These are phyloP conservation scores for Pseudoturritis turrita DNA, from an alignment of 345 rosid genomes.

Conservation along the genomic window DNA sequence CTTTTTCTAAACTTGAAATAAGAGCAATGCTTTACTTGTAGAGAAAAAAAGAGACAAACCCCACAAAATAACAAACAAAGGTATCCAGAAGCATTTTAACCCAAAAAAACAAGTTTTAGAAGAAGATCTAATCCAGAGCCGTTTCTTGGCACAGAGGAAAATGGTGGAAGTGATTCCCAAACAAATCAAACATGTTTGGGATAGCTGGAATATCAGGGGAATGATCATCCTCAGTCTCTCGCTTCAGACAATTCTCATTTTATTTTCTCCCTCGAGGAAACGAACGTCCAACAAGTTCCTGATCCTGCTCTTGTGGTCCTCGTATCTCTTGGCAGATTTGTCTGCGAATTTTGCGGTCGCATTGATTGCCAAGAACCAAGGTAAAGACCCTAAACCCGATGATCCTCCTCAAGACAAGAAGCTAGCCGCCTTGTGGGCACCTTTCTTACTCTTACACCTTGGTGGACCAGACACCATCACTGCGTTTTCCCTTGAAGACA, in stretches of 20 bases:
- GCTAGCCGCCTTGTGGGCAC: slow-evolving; percentile 32
- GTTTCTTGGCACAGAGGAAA: background rate
- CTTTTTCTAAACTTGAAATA: too few relatives aligned
- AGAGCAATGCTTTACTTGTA: background rate
- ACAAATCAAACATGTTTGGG: slow-evolving; percentile 31
- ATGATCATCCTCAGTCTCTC: slow-evolving; percentile 46
- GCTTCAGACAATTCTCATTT: slow-evolving; percentile 42
- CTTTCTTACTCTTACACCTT: slow-evolving; percentile 40
- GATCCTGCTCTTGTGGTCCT: slow-evolving; percentile 38
- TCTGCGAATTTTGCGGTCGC: slow-evolving; percentile 48
- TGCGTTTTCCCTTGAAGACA: slow-evolving; percentile 35
- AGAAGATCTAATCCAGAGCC: background rate
- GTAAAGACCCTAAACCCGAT: background rate
- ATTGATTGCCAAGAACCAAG: slow-evolving; percentile 42
- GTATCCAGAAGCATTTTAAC: background rate
- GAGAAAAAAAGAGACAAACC: background rate
- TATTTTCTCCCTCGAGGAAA: slow-evolving; percentile 41
- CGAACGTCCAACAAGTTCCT: slow-evolving; percentile 26
- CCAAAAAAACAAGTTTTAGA: background rate
- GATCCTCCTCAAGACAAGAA: background rate
- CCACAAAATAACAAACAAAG: background rate
- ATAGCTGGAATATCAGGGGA: slow-evolving; percentile 47
- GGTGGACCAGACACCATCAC: slow-evolving; percentile 47
- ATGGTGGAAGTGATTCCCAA: slow-evolving; percentile 34
- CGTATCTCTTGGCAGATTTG: slow-evolving; percentile 53